phyloP scores from a whole-genome alignment of 495 filamentous ascomycete genomes.

The Xylaria telfairii region DNA sequence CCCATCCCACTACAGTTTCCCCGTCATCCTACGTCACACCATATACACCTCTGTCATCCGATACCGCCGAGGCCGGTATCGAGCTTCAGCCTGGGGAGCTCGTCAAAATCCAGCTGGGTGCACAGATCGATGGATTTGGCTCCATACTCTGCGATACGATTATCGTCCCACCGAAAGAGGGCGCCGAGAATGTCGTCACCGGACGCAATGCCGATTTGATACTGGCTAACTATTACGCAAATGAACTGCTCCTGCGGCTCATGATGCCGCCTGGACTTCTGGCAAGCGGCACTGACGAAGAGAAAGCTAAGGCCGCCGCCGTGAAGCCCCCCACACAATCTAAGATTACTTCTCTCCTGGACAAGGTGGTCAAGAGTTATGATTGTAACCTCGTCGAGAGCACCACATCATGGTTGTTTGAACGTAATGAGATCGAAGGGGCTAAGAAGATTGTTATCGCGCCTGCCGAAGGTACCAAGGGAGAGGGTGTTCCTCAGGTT shows the following conservation, averaged over 20 bases:
- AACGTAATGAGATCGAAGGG: slow-evolving; percentile 95
- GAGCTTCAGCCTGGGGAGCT: slow-evolving; percentile 82
- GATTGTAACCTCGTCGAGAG: slow-evolving; percentile 94
- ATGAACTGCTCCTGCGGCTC: slow-evolving; percentile 88
- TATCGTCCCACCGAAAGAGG: slow-evolving; percentile 66
- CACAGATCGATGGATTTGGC: slow-evolving; percentile 97
- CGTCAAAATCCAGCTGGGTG: slow-evolving; percentile 95
- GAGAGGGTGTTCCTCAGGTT: slow-evolving; percentile 87
- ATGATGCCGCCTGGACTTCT: slow-evolving; percentile 88
- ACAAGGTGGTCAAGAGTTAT: slow-evolving; percentile 91
- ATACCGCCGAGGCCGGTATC: slow-evolving; percentile 79
- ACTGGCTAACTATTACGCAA: slow-evolving; percentile 91
- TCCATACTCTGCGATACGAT: slow-evolving; percentile 96
- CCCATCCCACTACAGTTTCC: slow-evolving; percentile 94
- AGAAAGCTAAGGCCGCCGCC: slow-evolving; percentile 88
- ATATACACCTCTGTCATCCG: slow-evolving; percentile 88
- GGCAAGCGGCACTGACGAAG: slow-evolving; percentile 84
- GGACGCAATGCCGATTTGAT: slow-evolving; percentile 85
- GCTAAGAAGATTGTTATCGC: slow-evolving; percentile 97
- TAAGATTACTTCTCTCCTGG: slow-evolving; percentile 82
- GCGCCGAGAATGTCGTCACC: slow-evolving; percentile 62
- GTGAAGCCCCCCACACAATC: slow-evolving; percentile 80
- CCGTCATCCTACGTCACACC: slow-evolving; percentile 94
- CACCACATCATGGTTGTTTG: slow-evolving; percentile 95
- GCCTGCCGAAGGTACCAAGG: slow-evolving; percentile 84